Base-by-base conservation (phyloP, 2,329 filamentous ascomycete genomes). In the Penicillium paneum region DNA sequence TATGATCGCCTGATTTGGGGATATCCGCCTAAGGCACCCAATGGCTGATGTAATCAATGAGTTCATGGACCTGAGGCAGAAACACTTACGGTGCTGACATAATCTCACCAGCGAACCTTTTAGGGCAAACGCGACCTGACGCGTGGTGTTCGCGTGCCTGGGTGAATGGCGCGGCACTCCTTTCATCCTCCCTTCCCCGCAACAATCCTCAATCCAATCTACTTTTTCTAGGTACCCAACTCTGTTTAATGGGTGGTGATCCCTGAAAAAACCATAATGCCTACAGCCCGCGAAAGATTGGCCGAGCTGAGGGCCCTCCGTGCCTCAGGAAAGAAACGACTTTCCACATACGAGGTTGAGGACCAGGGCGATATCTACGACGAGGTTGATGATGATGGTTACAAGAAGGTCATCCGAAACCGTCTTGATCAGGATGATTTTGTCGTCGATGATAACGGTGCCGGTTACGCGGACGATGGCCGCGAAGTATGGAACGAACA, bases 371-470 rank as follows among this genome's bases (percentile, higher is more conserved):
- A 90, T 64, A 79, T 99, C 41, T 99, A 97, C 77, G 94, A 97
- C 60, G 92, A 96, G 67, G 91, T 99, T 44, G 92, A 97, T 69
- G 94, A 99, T 67, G 93, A 94, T 67, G 89, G 90, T 48, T 99
- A 99, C 80, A 97, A 97, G 79, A 95, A 95, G 72, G 88, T 97
- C 62, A 91, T 99, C 13, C 85, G 94, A 39, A 85, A 88, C 52
- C 87, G 94, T 43, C 80, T 99, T 48, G 90, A 97, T 69, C 82
- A 96, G 67, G 94, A 99, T 66, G 94, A 99, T 76, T 99, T 99
- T 68, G 93, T 99, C 49, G 92, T 99, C 56, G 94, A 97, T 78
- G 94, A 99, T 77, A 96, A 97, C 77, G 93, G 93, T 68, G 91
- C 93, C 71, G 93, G 94, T 35, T 99, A 99, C 68, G 93, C 91